Evolutionary conservation across 805 yeast genomes (phyloP), one percentile per base, ranked within the genome.

Genomic region (Debaryomyces prosopidis): DNA sequence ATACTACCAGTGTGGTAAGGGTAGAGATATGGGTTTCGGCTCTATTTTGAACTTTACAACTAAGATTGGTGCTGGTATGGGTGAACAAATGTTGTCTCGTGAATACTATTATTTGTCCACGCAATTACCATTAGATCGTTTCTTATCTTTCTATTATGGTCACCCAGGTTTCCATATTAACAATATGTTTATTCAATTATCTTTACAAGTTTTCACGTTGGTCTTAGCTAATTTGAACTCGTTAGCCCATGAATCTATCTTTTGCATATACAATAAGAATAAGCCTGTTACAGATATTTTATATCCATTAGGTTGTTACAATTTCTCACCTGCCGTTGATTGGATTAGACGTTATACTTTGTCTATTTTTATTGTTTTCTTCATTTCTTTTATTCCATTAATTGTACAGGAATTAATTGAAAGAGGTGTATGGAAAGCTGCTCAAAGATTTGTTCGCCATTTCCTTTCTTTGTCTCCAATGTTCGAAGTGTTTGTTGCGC

Each of bases 41-140:
- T 86, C 94, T 2, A 87, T 87, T 58, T 75, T 85, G 64, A 87
- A 85, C 62, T 87, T 87, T 66, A 85, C 88, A 5, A 84, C 92
- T 17, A 87, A 87, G 59, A 87, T 87, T 63, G 95, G 95, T 39
- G 89, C 94, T 44, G 95, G 94, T 47, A 87, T 87, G 95, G 92
- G 94, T 39, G 95, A 87, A 58, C 95, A 87, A 60, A 82, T 86
- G 80, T 73, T 87, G 45, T 86, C 92, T 3, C 75, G 95, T 55
- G 95, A 87, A 61, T 87, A 87, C 64, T 87, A 80, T 63, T 86
- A 87, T 59, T 71, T 87, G 50, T 87, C 91, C 1, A 82, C 90
- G 2, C 89, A 85, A 50, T 68, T 87, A 31, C 89, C 92, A 2
- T 67, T 87, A 49, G 94, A 87, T 58, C 73, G 94, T 55, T 87